Base-by-base conservation (phyloP, 805 yeast species). In the Dipodascopsis tothii region DNA sequence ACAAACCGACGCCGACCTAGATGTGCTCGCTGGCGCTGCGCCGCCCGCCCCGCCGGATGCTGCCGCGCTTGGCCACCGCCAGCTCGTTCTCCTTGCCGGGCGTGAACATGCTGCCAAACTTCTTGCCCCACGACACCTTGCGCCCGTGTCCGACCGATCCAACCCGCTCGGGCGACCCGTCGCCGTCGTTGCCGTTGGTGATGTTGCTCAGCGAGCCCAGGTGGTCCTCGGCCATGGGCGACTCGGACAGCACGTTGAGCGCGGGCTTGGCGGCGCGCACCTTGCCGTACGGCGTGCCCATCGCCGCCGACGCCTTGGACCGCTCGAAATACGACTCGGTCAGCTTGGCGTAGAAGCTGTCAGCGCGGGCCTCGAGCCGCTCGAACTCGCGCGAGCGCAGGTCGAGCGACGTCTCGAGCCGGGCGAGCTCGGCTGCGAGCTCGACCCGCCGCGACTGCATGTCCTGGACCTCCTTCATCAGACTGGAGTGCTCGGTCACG, bases 231-330 rank as follows among this genome's bases (percentile, higher is more conserved):
- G 9, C 14, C 9, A 14, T 9, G 30, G 30, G 30, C 30, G 30
- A 25, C 30, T 25, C 30, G 30, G 30, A 9, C 9, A 25, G 30
- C 9, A 25, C 30, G 14, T 25, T 25, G 14, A 25, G 30, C 30
- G 14, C 14, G 30, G 9, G 30, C 14, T 25, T 25, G 9, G n/a
- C n/a, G n/a, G n/a, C n/a, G n/a, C n/a, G 14, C 30, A 9, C 9
- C 14, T 25, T 25, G 30, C 9, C 14, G 30, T 25, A 25, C 11
- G 9, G 11, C 30, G 14, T 25, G 14, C 30, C 30, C 30, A 25
- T n/a, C n/a, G n/a, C n/a, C n/a, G n/a, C n/a, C n/a, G 66, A 57
- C 4, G 60, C 47, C 40, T 57, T 55, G 16, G 65, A 54, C 37
- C 60, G 58, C 3, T 63, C 67, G 2, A 60, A 35, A 16, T 56